These are phyloP conservation scores for Metschnikowia hibisci DNA, from an alignment of 805 yeast species.

Conservation along the genomic window DNA sequence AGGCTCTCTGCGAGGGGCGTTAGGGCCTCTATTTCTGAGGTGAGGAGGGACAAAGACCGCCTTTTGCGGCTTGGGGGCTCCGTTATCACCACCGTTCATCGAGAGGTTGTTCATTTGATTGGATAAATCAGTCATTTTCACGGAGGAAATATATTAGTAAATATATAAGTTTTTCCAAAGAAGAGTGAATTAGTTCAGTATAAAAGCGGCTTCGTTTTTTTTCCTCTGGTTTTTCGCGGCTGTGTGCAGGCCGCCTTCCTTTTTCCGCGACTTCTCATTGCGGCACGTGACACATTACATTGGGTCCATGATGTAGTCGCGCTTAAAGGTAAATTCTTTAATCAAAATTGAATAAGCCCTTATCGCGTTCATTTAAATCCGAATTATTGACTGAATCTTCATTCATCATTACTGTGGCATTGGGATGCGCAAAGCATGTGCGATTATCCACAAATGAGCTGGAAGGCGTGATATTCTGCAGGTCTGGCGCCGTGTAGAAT, in stretches of 20 bases:
- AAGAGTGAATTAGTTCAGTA: neutral
- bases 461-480: conserved; percentile 30
- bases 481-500: conserved; percentile 28
- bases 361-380: conserved; percentile 6
- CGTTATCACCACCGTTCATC: conserved; percentile 37
- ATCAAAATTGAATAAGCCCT: conserved; percentile 1
- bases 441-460: conserved; percentile 31
- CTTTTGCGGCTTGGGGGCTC: conserved; percentile 17
- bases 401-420: conserved; percentile 30
- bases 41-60: conserved; percentile 30
- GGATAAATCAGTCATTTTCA: conserved; percentile 56
- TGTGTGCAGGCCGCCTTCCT: conserved; percentile 1
- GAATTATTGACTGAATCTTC: conserved; percentile 11
- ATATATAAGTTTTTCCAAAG: neutral
- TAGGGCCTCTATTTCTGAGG: conserved; percentile 32
- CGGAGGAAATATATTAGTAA: conserved; percentile 1
- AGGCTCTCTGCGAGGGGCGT: conserved; percentile 30
- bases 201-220: conserved; percentile 1
- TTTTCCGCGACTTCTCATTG: conserved; percentile 5
- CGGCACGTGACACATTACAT: conserved; percentile 1
- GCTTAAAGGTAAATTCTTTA: neutral
- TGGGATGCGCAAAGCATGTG: conserved; percentile 42
- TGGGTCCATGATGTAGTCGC: neutral
- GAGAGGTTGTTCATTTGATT: conserved; percentile 55
- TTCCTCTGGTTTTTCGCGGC: conserved; percentile 5